Conservation (phyloP, 345 rosid species). For the Populus alba region DNA sequence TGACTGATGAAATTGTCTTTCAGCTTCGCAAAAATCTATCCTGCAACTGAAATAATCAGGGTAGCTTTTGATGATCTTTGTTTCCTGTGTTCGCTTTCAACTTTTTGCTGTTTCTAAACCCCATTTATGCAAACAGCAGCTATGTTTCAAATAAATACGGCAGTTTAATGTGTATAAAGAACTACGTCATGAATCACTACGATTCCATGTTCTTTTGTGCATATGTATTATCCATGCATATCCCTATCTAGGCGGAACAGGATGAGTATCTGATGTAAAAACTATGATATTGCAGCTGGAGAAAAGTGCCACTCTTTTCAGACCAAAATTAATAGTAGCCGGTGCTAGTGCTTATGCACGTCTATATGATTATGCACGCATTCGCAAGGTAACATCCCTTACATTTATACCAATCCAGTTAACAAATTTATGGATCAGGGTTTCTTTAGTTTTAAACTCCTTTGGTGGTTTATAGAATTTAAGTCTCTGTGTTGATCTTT, state of each 20-base stretch:
- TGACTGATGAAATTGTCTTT: not conserved
- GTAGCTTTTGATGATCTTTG: not conserved
- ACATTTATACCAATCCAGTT: not conserved
- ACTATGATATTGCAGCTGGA: slow-evolving; percentile 59
- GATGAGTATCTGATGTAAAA: slow-evolving; percentile 5
- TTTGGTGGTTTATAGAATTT: slow-evolving; percentile 11
- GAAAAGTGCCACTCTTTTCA: slow-evolving; percentile 88
- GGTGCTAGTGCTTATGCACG: slow-evolving; percentile 99
- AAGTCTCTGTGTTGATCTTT: not conserved
- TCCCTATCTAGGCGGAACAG: not conserved
- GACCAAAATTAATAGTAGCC: slow-evolving; percentile 94
- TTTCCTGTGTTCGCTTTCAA: not conserved
- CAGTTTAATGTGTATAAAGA: not conserved
- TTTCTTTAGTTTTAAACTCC: not conserved
- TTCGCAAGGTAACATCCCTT: slow-evolving; percentile 64
- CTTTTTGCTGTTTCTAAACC: not conserved
- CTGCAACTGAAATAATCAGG: not conserved
- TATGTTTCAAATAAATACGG: not conserved
- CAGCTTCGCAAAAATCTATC: not conserved
- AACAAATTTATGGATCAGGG: slow-evolving; percentile 2
- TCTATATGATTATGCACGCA: slow-evolving; percentile 82
- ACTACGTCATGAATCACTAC: not conserved
- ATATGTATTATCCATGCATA: not conserved
- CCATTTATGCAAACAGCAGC: not conserved
- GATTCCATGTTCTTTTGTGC: not conserved